Evolutionary conservation across 108 stramenopile species (phyloP).

Genomic region (Fistulifera solaris): DNA sequence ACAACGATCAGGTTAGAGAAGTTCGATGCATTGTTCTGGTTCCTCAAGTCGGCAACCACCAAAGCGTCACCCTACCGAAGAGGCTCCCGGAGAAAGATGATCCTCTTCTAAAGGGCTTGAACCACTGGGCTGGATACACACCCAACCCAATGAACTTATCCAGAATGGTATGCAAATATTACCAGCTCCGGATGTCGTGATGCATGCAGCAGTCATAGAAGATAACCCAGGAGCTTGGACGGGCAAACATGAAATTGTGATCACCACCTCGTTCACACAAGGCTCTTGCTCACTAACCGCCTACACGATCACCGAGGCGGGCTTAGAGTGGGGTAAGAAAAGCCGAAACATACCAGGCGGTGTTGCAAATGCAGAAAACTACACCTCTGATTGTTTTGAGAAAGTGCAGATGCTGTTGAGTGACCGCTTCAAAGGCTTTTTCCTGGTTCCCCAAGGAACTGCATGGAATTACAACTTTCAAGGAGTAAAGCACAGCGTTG

Average conservation of each 20-base stretch:
- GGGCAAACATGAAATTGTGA: constrained; percentile 87
- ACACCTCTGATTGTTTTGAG: constrained; percentile 90
- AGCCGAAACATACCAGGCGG: constrained; percentile 83
- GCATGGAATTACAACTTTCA: constrained; percentile 99
- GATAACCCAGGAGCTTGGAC: constrained; percentile 84
- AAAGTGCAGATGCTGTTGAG: constrained; percentile 97
- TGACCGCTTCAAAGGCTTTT: constrained; percentile 97
- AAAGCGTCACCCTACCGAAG: constrained; percentile 90
- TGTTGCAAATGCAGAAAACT: constrained; percentile 85
- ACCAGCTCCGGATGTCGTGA: constrained; percentile 88
- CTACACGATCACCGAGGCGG: constrained; percentile 88
- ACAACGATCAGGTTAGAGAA: constrained; percentile 95
- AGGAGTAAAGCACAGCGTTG: constrained; percentile 88
- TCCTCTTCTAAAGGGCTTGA: constrained; percentile 83
- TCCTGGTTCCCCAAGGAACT: constrained; percentile 91
- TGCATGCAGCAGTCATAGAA: constrained; percentile 79
- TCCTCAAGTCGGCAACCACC: constrained; percentile 98
- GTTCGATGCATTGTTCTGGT: constrained; percentile 95
- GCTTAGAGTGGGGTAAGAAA: constrained; percentile 94
- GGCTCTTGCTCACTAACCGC: constrained; percentile 97
- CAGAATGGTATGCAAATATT: constrained; percentile 88
- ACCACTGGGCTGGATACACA: constrained; percentile 98
- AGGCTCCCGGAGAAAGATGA: constrained; percentile 81
- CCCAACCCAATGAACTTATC: constrained; percentile 95
- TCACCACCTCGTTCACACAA: constrained; percentile 96